Percentiles rank a stretch among this genome's conserved stretches.
These are phyloP conservation scores for Dryas drummondii DNA, from an alignment of 306 rosid genomes.

Conservation along the genomic window DNA sequence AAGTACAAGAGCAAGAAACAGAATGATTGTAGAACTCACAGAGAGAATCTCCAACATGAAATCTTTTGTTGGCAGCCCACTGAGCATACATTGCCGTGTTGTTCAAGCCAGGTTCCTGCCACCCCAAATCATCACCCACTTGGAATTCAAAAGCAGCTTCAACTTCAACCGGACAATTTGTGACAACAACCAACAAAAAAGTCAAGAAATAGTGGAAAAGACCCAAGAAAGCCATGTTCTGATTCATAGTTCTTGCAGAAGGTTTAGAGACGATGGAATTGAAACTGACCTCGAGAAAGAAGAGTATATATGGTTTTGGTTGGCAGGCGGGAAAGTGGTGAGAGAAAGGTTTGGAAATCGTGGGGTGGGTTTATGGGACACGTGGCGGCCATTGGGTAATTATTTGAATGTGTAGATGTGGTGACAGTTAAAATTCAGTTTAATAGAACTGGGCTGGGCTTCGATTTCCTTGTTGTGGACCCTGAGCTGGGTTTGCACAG, in stretches of 20 bases:
- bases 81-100: conserved; percentile 40
- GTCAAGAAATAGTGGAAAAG: conserved; percentile 21
- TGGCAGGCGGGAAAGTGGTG: background rate
- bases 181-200: conserved; percentile 24
- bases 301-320: background rate
- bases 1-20: background rate
- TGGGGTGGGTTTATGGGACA: conserved; percentile 21
- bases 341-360: background rate
- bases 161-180: conserved; percentile 30
- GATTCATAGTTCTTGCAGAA: background rate
- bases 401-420: conserved; percentile 12
- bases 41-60: conserved; percentile 76
- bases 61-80: conserved; percentile 70
- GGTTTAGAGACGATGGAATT: conserved; percentile 4
- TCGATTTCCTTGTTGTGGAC: background rate
- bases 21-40: conserved; percentile 36
- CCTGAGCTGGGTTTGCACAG: no score
- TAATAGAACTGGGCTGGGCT: background rate
- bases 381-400: conserved; percentile 18
- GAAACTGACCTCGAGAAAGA: background rate
- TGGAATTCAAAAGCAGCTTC: conserved; percentile 46
- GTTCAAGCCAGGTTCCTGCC: conserved; percentile 51
- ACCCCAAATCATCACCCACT: conserved; percentile 72
- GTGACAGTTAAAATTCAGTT: conserved; percentile 19
- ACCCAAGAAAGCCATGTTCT: conserved; percentile 24